phyloP scores from a whole-genome alignment of 2,329 filamentous ascomycete genomes.

The Graphilbum ipis-grandicollis region DNA sequence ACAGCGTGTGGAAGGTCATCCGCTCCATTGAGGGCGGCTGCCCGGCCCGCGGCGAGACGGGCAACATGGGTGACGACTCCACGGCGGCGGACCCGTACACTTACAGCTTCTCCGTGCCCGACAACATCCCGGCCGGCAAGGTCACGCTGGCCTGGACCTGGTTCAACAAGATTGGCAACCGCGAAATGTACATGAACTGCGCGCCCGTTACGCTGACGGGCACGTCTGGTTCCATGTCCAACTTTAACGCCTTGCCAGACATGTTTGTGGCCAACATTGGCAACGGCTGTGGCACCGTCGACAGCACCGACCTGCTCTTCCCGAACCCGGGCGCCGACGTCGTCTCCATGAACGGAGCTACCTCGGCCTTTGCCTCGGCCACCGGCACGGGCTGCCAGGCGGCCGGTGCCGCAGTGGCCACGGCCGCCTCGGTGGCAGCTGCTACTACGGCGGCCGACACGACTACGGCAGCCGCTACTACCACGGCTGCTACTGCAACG shows the following conservation, averaged over 20 bases:
- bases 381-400: constrained; percentile 12
- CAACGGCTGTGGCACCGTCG: constrained; percentile 34
- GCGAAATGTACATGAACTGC: constrained; percentile 98
- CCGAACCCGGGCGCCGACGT: constrained; percentile 46
- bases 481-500: constrained; percentile 3
- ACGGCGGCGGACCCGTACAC: constrained; percentile 27
- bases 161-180: constrained; percentile 85
- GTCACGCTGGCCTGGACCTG: constrained; percentile 84
- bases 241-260: constrained; percentile 46
- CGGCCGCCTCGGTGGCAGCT: constrained; percentile 9
- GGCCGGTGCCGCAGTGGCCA: constrained; percentile 13
- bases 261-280: constrained; percentile 61
- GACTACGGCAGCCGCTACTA: background rate
- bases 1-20: constrained; percentile 72
- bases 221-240: constrained; percentile 24
- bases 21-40: constrained; percentile 78
- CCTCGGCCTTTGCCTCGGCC: constrained; percentile 16
- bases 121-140: constrained; percentile 53
- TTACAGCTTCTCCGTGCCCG: constrained; percentile 57
- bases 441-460: background rate
- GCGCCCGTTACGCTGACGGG: constrained; percentile 53
- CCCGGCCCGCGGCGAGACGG: constrained; percentile 38
- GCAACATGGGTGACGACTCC: constrained; percentile 38
- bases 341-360: constrained; percentile 25
- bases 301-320: constrained; percentile 43